These are phyloP conservation scores for Buddleja alternifolia DNA, from an alignment of 257 asterid species.

Conservation along the genomic window DNA sequence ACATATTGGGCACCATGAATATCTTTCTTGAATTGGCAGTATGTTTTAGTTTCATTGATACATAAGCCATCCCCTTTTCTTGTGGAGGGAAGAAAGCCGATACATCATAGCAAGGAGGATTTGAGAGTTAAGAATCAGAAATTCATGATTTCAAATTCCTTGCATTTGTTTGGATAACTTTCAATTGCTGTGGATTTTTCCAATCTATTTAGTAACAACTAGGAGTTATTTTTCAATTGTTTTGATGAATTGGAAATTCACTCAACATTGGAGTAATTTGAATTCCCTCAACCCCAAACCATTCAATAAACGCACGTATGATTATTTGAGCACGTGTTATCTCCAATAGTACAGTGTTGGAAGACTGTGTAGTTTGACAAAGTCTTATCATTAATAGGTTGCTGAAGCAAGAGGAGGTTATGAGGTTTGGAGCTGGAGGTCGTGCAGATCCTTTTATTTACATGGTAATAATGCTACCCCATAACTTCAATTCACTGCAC, in stretches of 20 bases:
- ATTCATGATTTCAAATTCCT: too few species aligned
- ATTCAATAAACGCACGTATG: not conserved
- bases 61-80: not conserved
- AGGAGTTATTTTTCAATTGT: too few species aligned
- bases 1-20: not conserved
- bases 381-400: slow-evolving; percentile 51
- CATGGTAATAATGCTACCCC: slow-evolving; percentile 48
- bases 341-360: not conserved
- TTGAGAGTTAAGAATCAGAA: too few species aligned
- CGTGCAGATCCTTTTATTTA: slow-evolving; percentile 82
- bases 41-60: not conserved
- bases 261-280: too few species aligned
- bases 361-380: not conserved
- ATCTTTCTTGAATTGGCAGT: not conserved
- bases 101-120: too few species aligned
- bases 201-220: too few species aligned
- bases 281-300: too few species aligned
- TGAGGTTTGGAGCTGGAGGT: slow-evolving; percentile 89
- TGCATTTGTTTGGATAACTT: too few species aligned
- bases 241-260: too few species aligned
- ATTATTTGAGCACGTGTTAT: not conserved
- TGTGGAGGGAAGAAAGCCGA: not conserved
- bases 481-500: not conserved
- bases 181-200: too few species aligned
- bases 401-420: slow-evolving; percentile 71